Evolutionary conservation across 2,329 filamentous ascomycete genomes (phyloP), one percentile per base, ranked within the genome.

Genomic region (Sporothrix pallida): DNA sequence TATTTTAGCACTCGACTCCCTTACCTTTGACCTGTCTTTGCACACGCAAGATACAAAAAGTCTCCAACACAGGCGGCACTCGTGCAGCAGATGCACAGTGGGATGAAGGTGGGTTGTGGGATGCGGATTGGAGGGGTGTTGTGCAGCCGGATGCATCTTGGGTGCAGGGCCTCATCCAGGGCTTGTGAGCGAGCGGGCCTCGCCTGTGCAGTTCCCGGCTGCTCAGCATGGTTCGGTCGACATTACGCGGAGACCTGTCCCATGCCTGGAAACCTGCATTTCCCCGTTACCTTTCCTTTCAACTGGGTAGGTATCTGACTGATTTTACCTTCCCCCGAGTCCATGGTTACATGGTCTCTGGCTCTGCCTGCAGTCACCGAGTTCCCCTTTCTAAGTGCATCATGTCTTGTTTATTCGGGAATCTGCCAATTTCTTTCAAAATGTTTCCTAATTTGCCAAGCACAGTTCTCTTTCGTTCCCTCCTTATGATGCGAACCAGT

Each of bases 301-400:
- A 6, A n/a, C 20, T 15, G 42, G 20, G 42, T 26, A 37, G 31
- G 31, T 37, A 26, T 26, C 9, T 46, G 15, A 13, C 44, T 15
- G 13, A 9, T 31, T 56, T 48, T 60, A 17, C 42, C 23, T 23
- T 17, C 20, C 52, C 17, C 69, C 69, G 69, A 62, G 20, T 48
- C 69, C 69, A 71, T 62, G 69, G 69, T 62, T 71, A n/a, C 54
- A 48, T 50, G 37, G 37, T 65, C 56, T 60, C n/a, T 62, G 69
- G 52, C 69, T 46, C 52, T 2, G 20, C 37, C 52, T 62, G 20
- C 69, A 56, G 26, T 48, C 20, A 23, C 54, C 23, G n/a, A 44
- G 7, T 46, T 13, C 50, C 26, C 68, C n/a, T 58, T 70, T 46
- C n/a, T 26, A 20, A 23, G 58, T 37, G 58, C 58, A 42, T 56